A percentile compares a stretch with the other conserved stretches of the same genome.
Evolutionary conservation across 139 green algal species (phyloP).

Genomic region (Zygnema cylindricum): DNA sequence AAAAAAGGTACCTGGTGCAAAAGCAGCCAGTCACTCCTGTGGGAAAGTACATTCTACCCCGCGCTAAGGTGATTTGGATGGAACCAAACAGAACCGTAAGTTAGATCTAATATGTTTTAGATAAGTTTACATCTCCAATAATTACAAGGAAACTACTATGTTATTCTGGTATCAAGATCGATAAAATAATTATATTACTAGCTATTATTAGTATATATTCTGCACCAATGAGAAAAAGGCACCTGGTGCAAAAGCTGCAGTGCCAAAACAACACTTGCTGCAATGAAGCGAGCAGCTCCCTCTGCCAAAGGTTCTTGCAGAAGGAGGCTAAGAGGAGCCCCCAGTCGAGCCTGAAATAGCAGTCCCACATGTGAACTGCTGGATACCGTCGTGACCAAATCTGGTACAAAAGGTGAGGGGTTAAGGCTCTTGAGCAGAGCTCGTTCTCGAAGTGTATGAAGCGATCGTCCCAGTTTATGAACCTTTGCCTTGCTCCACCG

Average conservation of each 20-base stretch:
- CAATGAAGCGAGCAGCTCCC: conserved; percentile 16
- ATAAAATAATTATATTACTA: too few species aligned
- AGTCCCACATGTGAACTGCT: conserved; percentile 10
- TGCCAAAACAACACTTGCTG: conserved; percentile 43
- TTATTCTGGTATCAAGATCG: too few species aligned
- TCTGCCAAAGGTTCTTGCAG: conserved; percentile 11
- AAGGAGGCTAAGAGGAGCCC: background rate
- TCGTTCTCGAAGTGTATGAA: conserved; percentile 7
- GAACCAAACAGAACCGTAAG: too few species aligned
- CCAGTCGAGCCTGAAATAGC: conserved; percentile 12
- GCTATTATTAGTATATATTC: too few species aligned
- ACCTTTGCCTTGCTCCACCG: conserved; percentile 10
- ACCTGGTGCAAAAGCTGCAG: conserved; percentile 39
- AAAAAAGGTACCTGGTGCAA: too few species aligned
- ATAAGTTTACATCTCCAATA: too few species aligned
- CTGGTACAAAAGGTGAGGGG: conserved; percentile 31
- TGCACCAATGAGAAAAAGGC: too few species aligned
- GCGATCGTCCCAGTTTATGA: background rate
- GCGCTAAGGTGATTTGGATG: too few species aligned
- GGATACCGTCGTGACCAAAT: conserved; percentile 39
- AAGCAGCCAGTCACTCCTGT: too few species aligned
- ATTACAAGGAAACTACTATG: too few species aligned
- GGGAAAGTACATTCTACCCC: too few species aligned
- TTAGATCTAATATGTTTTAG: too few species aligned
- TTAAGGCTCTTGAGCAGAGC: background rate